Evolutionary conservation across 345 rosid genomes (phyloP).

Genomic region (Gossypium turneri): DNA sequence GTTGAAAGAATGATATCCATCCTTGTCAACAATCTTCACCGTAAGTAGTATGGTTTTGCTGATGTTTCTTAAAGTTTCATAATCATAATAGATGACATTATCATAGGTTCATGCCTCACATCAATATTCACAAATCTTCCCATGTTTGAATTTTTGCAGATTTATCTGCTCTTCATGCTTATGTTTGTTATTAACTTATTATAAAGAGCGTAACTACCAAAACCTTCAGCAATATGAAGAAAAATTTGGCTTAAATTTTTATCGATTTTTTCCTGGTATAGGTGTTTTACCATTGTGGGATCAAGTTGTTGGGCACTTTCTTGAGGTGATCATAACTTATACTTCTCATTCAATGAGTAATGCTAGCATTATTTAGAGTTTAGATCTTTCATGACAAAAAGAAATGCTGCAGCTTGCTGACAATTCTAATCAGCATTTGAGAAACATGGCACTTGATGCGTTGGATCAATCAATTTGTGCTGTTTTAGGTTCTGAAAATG

Average conservation of each 20-base stretch:
- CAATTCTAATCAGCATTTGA: constrained; percentile 68
- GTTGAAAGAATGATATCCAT: constrained; percentile 94
- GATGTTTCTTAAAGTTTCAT: constrained; percentile 10
- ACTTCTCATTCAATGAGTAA: constrained; percentile 19
- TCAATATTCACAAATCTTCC: neutral
- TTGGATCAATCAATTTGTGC: constrained; percentile 90
- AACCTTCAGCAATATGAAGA: neutral
- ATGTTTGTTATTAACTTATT: neutral
- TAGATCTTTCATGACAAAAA: constrained; percentile 32
- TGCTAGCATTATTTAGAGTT: constrained; percentile 17
- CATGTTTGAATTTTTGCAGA: neutral
- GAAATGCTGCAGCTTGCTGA: constrained; percentile 75
- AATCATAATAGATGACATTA: neutral
- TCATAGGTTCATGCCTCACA: neutral
- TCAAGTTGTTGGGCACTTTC: constrained; percentile 84
- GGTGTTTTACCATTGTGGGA: constrained; percentile 96
- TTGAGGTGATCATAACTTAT: constrained; percentile 55
- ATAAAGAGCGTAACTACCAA: neutral
- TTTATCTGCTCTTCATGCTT: constrained; percentile 1
- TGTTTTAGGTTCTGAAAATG: constrained; percentile 82
- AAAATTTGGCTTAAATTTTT: neutral
- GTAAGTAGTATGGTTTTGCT: constrained; percentile 46
- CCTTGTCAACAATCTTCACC: constrained; percentile 89
- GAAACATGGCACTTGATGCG: constrained; percentile 91
- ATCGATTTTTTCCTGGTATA: constrained; percentile 21